These are phyloP conservation scores for Hibiscus trionum DNA, from an alignment of 345 rosid genomes.

Conservation along the genomic window DNA sequence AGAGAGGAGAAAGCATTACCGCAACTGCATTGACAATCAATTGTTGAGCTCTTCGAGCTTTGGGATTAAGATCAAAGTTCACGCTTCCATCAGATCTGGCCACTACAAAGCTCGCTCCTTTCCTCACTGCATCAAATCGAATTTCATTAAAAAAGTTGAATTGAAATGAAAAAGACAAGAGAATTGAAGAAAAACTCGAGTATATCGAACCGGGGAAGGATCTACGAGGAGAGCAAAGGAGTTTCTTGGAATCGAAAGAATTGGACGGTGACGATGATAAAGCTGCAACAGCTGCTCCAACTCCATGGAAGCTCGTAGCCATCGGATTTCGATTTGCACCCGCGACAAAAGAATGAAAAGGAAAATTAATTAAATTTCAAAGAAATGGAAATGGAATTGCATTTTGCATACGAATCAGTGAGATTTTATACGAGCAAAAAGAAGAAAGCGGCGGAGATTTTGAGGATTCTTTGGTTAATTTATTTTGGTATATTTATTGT, in stretches of 20 bases:
- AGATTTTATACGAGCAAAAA: conserved; percentile 13
- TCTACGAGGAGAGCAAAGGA: conserved; percentile 31
- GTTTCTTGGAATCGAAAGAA: conserved; percentile 42
- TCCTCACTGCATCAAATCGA: conserved; percentile 38
- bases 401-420: background rate
- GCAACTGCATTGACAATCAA: conserved; percentile 73
- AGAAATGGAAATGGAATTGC: background rate
- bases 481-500: background rate
- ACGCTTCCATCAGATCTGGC: conserved; percentile 61
- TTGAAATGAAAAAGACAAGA: background rate
- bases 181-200: background rate
- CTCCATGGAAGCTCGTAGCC: conserved; percentile 57
- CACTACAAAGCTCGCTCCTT: conserved; percentile 24
- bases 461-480: conserved; percentile 8
- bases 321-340: conserved; percentile 20
- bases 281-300: conserved; percentile 45
- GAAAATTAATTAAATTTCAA: background rate
- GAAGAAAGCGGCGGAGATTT: conserved; percentile 43
- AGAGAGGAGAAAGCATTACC: conserved; percentile 26
- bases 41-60: conserved; percentile 31
- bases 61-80: conserved; percentile 28
- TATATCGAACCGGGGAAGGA: conserved; percentile 39
- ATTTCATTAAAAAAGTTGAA: background rate
- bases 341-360: conserved; percentile 1
- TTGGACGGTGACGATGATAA: conserved; percentile 34